A percentile compares a stretch with the other conserved stretches of the same genome.
Evolutionary conservation across 768 basidiomycete genomes (phyloP).

Genomic region (Pisolithus microcarpus): DNA sequence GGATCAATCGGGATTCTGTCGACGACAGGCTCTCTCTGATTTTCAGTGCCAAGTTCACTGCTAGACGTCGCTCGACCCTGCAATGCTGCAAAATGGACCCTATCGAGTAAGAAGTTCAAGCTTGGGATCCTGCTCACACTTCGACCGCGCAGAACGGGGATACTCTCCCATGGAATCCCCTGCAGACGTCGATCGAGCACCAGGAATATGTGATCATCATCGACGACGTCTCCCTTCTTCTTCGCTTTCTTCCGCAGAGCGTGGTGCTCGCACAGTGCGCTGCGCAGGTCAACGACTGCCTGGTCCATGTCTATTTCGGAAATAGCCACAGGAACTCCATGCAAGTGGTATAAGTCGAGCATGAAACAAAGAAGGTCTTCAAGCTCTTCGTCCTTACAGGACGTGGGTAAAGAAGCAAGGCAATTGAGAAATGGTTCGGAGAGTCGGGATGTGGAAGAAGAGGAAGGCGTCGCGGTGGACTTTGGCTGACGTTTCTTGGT

Average conservation of each 20-base stretch:
- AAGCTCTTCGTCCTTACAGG: slow-evolving; percentile 86
- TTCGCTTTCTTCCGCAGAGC: slow-evolving; percentile 27
- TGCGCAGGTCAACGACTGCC: slow-evolving; percentile 79
- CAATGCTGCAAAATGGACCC: slow-evolving; percentile 55
- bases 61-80: slow-evolving; percentile 19
- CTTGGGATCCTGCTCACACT: slow-evolving; percentile 93
- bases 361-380: slow-evolving; percentile 94
- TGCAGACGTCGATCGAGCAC: slow-evolving; percentile 87
- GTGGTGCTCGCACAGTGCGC: slow-evolving; percentile 66
- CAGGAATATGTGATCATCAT: slow-evolving; percentile 76
- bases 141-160: slow-evolving; percentile 75
- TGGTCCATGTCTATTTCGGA: slow-evolving; percentile 91
- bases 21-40: slow-evolving; percentile 13
- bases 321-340: slow-evolving; percentile 80
- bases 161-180: slow-evolving; percentile 91
- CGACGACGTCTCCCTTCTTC: slow-evolving; percentile 18
- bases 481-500: slow-evolving; percentile 43
- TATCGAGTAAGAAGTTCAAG: slow-evolving; percentile 79
- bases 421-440: slow-evolving; percentile 77
- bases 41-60: slow-evolving; percentile 11
- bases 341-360: slow-evolving; percentile 89
- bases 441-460: slow-evolving; percentile 41
- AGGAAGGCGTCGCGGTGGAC: not conserved
- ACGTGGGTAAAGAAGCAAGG: slow-evolving; percentile 75
- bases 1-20: slow-evolving; percentile 57